Evolutionary conservation across 176 grass and related monocot genomes (phyloP), one percentile per base, ranked within the genome.

Genomic region (Musa schizocarpa): DNA sequence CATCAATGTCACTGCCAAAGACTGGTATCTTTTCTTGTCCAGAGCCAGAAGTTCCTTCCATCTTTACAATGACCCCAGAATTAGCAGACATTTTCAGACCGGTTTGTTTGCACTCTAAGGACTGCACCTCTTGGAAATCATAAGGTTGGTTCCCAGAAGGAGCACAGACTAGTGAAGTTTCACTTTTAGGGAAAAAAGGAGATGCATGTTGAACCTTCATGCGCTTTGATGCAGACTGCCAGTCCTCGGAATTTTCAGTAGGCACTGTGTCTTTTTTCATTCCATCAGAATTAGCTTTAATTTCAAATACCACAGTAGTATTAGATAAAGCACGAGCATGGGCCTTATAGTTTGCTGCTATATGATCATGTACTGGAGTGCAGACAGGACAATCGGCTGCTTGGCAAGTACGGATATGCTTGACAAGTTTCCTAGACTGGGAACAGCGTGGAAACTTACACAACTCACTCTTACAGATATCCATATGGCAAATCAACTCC

Each of bases 341-440:
- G 77, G 83, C 72, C 69, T 89, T 84, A 78, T 92, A 84, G 73
- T 24, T 74, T 27, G 76, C 66, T 53, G 86, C 78, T 76, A 89
- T 74, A 82, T 81, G 82, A 66, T 92, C 82, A 76, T 23, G 88
- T 67, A 86, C 91, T 79, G 79, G 80, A 54, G 82, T 86, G 78
- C 96, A 99, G 76, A 95, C 88, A 81, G 91, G 91, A 82, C 96
- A 99, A 52, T 89, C 75, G 68, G 86, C 55, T 74, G 83, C 81
- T 9, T 53, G 65, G 67, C 96, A 99, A 81, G 80, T 71, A 74
- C 90, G 82, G 62, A 86, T 95, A 88, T 99, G 96, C 52, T 78
- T 69, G 84, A 85, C 69, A 25, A 86, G 69, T 56, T 77, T 92
- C 80, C 73, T 87, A 65, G 91, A 88, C 19, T 53, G 81, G n/a